Conservation (phyloP, 768 basidiomycete species). For the Termitomyces heimii region DNA sequence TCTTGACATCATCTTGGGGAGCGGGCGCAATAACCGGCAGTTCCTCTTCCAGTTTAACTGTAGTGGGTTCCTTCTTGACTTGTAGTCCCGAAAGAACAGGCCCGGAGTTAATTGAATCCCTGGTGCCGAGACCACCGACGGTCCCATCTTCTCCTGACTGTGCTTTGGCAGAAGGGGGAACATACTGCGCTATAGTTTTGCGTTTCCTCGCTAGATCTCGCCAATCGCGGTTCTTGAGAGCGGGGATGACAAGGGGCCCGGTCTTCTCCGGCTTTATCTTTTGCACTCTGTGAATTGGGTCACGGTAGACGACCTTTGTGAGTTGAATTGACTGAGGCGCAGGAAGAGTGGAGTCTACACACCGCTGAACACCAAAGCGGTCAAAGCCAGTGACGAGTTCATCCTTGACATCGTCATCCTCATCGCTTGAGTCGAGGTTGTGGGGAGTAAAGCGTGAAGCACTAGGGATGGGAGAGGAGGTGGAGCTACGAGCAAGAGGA, state of each 20-base stretch:
- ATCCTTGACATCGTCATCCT: conserved; percentile 60
- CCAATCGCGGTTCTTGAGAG: conserved; percentile 90
- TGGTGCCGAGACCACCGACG: conserved; percentile 71
- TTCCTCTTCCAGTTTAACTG: conserved; percentile 25
- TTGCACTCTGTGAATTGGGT: conserved; percentile 30
- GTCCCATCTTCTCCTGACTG: conserved; percentile 62
- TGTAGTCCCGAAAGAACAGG: conserved; percentile 68
- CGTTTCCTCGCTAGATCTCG: conserved; percentile 69
- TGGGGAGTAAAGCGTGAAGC: conserved; percentile 17
- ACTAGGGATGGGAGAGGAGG: conserved; percentile 42
- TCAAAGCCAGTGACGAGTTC: conserved; percentile 71
- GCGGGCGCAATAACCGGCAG: conserved; percentile 10
- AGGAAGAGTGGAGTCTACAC: conserved; percentile 37
- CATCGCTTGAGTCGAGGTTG: conserved; percentile 50
- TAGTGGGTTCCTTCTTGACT: conserved; percentile 28
- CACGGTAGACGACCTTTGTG: conserved; percentile 46
- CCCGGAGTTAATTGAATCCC: conserved; percentile 72
- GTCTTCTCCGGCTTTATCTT: conserved; percentile 40
- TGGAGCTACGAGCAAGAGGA: conserved; percentile 47
- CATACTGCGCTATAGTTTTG: conserved; percentile 45
- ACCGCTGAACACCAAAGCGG: conserved; percentile 78
- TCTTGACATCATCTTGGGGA: conserved; percentile 24
- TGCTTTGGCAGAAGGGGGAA: conserved; percentile 58
- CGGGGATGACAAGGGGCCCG: conserved; percentile 78
- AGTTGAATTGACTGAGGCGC: conserved; percentile 57